Percentiles rank a stretch among this genome's conserved stretches.
phyloP scores from a whole-genome alignment of 2,329 filamentous ascomycete species.

The Ceratocystis papillata region DNA sequence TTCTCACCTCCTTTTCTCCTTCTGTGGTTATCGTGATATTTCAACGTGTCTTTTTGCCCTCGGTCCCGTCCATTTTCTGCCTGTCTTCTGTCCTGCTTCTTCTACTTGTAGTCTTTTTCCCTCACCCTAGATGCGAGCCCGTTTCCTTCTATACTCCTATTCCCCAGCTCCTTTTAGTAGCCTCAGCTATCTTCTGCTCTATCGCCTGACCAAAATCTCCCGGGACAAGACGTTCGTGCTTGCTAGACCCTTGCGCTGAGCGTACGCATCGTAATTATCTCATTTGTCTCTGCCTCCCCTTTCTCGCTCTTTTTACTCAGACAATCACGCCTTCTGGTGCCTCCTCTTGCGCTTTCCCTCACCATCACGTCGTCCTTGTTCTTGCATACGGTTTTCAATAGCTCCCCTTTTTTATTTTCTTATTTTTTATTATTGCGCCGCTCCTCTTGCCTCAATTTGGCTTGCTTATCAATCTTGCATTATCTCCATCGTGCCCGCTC shows the following conservation, averaged over 20 bases:
- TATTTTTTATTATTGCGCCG: no score
- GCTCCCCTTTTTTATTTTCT: no score
- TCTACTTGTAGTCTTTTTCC: background rate
- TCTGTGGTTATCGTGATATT: background rate
- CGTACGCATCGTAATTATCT: no score
- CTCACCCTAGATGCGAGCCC: background rate
- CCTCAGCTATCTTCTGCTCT: background rate
- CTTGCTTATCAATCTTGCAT: background rate
- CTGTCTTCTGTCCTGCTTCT: background rate
- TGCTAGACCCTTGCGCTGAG: no score
- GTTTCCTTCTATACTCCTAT: slow-evolving; percentile 2
- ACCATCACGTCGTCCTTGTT: no score
- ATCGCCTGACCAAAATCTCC: slow-evolving; percentile 4
- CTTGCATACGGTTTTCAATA: no score
- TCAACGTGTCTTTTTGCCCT: slow-evolving; percentile 1
- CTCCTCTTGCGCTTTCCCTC: no score
- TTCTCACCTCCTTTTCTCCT: background rate
- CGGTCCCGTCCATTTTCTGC: background rate
- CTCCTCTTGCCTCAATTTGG: no score
- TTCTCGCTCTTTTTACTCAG: no score
- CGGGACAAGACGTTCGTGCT: no score
- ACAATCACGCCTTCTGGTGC: no score
- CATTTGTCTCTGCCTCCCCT: no score
- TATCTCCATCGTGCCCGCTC: background rate
- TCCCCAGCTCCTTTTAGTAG: background rate